Percentiles rank a stretch among this genome's conserved stretches.
These are phyloP conservation scores for Phylloporus sp. DNA, from an alignment of 768 basidiomycete genomes.

Conservation along the genomic window DNA sequence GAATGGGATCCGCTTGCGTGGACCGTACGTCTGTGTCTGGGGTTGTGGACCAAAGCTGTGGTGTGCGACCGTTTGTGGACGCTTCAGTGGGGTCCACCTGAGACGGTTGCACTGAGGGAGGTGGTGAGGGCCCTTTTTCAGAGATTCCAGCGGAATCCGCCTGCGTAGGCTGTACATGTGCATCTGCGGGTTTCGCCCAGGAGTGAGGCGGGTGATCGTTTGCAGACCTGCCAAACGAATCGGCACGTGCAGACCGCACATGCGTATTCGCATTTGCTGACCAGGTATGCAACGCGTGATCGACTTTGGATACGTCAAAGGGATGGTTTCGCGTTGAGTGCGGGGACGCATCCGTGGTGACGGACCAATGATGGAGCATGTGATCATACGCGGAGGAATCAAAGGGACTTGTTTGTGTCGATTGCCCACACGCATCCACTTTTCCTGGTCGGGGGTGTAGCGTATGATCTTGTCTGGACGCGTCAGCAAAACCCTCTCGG, in stretches of 20 bases:
- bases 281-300: no score
- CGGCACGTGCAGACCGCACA: no score
- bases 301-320: no score
- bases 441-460: background rate
- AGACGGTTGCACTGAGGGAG: no score
- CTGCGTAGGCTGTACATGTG: background rate
- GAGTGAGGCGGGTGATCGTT: no score
- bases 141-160: no score
- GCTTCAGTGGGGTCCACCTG: no score
- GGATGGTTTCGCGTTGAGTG: no score
- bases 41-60: background rate
- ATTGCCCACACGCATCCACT: background rate
- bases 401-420: background rate
- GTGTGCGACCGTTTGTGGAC: background rate
- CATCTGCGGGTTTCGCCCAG: background rate
- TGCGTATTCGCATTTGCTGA: no score
- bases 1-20: background rate
- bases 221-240: no score
- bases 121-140: no score
- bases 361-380: background rate
- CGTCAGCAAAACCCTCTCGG: background rate
- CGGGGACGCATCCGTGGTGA: no score
- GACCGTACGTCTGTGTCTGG: background rate
- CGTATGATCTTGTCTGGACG: background rate
- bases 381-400: background rate